Evolutionary conservation across 164 flowering plant species (phyloP).

Genomic region (Vitis rupestris): DNA sequence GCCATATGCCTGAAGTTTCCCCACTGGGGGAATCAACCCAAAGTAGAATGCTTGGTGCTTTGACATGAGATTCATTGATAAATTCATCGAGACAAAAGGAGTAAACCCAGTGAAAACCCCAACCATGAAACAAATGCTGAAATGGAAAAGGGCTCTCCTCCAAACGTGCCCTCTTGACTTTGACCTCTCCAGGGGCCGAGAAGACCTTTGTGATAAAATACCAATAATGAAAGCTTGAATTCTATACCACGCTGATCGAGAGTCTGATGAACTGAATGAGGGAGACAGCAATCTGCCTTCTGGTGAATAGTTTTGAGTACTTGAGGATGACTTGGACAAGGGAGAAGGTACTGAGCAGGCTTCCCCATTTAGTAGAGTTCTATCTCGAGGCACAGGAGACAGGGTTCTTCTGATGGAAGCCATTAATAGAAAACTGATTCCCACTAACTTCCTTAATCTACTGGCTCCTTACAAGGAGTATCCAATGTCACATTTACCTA

Average conservation of each 20-base stretch:
- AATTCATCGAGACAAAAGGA: slow-evolving; percentile 45
- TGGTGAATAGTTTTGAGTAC: slow-evolving; percentile 35
- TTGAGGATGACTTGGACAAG: slow-evolving; percentile 56
- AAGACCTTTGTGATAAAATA: slow-evolving; percentile 46
- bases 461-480: too few relatives aligned
- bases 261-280: slow-evolving; percentile 33
- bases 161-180: slow-evolving; percentile 57
- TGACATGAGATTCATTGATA: slow-evolving; percentile 37
- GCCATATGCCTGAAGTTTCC: slow-evolving; percentile 17
- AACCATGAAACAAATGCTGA: slow-evolving; percentile 54
- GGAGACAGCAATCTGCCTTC: slow-evolving; percentile 40
- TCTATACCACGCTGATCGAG: slow-evolving; percentile 28
- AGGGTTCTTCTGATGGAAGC: slow-evolving; percentile 82
- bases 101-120: slow-evolving; percentile 72
- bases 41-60: slow-evolving; percentile 50
- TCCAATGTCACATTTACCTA: too few relatives aligned
- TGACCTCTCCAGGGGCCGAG: slow-evolving; percentile 57
- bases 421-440: slow-evolving; percentile 30
- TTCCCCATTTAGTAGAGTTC: slow-evolving; percentile 51
- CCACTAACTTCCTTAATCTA: background rate
- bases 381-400: slow-evolving; percentile 70
- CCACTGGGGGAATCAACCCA: slow-evolving; percentile 29
- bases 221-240: slow-evolving; percentile 39
- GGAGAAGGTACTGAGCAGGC: slow-evolving; percentile 55
- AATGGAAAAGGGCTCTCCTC: slow-evolving; percentile 64